Base-by-base conservation (phyloP, 768 basidiomycete genomes). In the Boletus tomentosulus region DNA sequence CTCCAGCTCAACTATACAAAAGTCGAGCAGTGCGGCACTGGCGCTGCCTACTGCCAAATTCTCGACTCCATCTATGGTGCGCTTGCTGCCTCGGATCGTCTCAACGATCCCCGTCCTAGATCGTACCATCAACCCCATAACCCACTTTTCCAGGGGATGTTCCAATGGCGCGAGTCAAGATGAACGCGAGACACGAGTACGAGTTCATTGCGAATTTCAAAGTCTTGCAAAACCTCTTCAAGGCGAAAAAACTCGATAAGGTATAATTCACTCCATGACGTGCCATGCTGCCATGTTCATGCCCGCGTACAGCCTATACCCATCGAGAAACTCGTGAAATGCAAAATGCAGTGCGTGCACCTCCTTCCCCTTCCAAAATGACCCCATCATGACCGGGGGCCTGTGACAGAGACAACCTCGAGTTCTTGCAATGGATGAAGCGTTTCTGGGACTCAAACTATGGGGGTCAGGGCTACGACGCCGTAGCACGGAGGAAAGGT, bases 351-450 rank as follows among this genome's bases (percentile, higher is more conserved):
- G 87, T 90, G 74, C 69, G 89, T 85, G 48, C 46, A 54, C 27
- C 31, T 58, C 37, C 13, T 6, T 33, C 37, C 13, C 10, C 48
- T 19, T 46, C 12, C 43, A 45, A 45, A 42, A 59, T 60, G 24
- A 13, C 24, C 44, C 16, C 37, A 43, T 56, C 55, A 57, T 71
- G 53, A 64, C 52, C 16, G 16, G 19, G 24, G 46, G 47, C 48
- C 54, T 50, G 27, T 48, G 31, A 46, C 63, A 91, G 90, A 72
- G 97, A 98, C 72, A 99, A 99, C 71, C 86, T 99, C 61, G 97
- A 99, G 67, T 98, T 99, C 76, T 71, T 95, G 53, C 97, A 99
- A 72, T 99, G 96, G 96, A 80, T 92, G 64, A 93, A 93, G 67
- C 87, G 88, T 24, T 98, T 87, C 73, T 98, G 97, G 96, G 94